Evolutionary conservation across 139 green algal genomes (phyloP).

Genomic region (Picochlorum sp.): DNA sequence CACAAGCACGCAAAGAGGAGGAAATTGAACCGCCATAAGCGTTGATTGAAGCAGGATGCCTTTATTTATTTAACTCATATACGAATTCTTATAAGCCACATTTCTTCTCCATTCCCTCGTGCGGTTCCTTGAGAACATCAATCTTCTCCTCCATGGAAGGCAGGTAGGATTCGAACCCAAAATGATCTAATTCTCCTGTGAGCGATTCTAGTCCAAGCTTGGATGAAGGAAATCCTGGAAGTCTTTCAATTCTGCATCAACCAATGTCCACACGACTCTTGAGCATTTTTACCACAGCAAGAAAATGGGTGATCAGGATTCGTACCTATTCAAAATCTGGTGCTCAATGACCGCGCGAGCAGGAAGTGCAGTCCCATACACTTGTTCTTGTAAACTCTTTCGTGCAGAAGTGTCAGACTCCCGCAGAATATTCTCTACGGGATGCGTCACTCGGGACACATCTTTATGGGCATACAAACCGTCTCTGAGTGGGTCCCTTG

Average conservation of each 20-base stretch:
- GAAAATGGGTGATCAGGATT: not conserved
- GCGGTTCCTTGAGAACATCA: conserved; percentile 40
- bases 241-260: conserved; percentile 34
- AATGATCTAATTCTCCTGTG: conserved; percentile 72
- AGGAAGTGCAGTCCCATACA: conserved; percentile 68
- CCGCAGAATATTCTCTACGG: conserved; percentile 63
- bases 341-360: conserved; percentile 61
- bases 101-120: conserved; percentile 64
- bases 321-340: conserved; percentile 64
- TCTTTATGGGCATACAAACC: conserved; percentile 67
- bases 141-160: conserved; percentile 33
- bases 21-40: conserved; percentile 21
- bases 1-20: conserved; percentile 54
- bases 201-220: conserved; percentile 61
- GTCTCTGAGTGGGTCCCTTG: conserved; percentile 58
- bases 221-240: conserved; percentile 60
- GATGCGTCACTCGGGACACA: conserved; percentile 38
- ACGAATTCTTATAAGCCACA: conserved; percentile 19
- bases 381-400: conserved; percentile 50
- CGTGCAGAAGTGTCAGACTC: conserved; percentile 15
- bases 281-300: too few relatives aligned
- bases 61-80: not conserved
- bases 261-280: too few relatives aligned
- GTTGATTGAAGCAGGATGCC: not conserved
- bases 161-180: conserved; percentile 65